These are phyloP conservation scores for Trypanosoma melophagium DNA, from an alignment of 208 protist species.

Conservation along the genomic window DNA sequence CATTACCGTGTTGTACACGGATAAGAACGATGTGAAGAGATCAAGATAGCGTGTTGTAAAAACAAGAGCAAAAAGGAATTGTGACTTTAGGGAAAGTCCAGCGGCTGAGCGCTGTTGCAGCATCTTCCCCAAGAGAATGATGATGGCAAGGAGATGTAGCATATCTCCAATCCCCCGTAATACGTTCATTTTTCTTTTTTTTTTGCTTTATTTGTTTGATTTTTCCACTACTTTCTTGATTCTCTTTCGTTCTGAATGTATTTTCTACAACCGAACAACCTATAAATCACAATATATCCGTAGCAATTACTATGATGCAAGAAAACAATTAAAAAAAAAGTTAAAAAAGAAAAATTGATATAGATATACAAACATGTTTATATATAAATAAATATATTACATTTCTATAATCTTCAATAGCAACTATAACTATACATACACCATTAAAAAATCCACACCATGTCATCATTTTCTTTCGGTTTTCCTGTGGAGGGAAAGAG, in stretches of 20 bases:
- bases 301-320: neutral
- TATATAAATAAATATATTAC: neutral
- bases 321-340: neutral
- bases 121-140: constrained; percentile 95
- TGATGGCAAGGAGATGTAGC: constrained; percentile 90
- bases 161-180: constrained; percentile 92
- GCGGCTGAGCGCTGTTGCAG: constrained; percentile 74
- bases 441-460: neutral
- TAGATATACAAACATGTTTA: neutral
- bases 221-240: neutral
- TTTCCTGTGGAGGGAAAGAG: neutral
- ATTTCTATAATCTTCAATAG: neutral
- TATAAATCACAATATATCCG: neutral
- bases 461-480: constrained; percentile 6
- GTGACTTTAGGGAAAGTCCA: constrained; percentile 94
- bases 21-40: constrained; percentile 79
- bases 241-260: neutral
- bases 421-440: neutral
- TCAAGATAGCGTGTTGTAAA: constrained; percentile 95
- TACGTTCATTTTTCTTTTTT: constrained; percentile 63
- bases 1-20: constrained; percentile 93
- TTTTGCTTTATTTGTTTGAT: neutral
- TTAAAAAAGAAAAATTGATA: neutral
- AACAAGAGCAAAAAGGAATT: constrained; percentile 92
- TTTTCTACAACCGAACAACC: neutral